These are phyloP conservation scores for Neopestalotiopsis sp. DNA, from an alignment of 2,329 filamentous ascomycete species.

Conservation along the genomic window DNA sequence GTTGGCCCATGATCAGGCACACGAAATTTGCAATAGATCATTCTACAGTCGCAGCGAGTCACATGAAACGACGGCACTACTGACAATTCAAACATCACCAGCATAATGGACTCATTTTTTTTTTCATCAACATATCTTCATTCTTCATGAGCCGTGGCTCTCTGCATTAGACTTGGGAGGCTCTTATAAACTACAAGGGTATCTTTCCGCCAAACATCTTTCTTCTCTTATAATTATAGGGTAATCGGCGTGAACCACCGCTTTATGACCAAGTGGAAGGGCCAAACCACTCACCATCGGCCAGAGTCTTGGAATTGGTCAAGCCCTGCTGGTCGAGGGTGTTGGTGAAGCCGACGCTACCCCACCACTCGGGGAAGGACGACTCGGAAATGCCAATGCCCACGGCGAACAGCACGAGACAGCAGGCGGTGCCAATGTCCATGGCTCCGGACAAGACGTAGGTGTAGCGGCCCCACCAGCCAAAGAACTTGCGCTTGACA, in stretches of 20 bases:
- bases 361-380: conserved; percentile 15
- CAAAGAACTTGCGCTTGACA: conserved; percentile 54
- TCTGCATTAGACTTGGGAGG: too few species aligned
- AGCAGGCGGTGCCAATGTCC: conserved; percentile 48
- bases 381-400: conserved; percentile 13
- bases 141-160: too few species aligned
- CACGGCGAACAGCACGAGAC: conserved; percentile 9
- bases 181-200: too few species aligned
- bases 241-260: not conserved
- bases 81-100: too few species aligned
- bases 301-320: conserved; percentile 4
- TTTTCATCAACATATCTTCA: too few species aligned
- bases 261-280: not conserved
- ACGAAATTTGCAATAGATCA: too few species aligned
- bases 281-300: conserved; percentile 6
- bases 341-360: not conserved
- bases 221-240: too few species aligned
- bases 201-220: too few species aligned
- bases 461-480: conserved; percentile 65
- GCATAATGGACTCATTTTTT: too few species aligned
- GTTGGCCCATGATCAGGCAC: too few species aligned
- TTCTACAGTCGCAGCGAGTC: too few species aligned
- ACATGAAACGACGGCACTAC: too few species aligned
- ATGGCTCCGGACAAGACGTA: conserved; percentile 63
- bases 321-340: conserved; percentile 3